Conservation (phyloP, 192 early-diverging fungal species). For the Pilaira anomala region DNA sequence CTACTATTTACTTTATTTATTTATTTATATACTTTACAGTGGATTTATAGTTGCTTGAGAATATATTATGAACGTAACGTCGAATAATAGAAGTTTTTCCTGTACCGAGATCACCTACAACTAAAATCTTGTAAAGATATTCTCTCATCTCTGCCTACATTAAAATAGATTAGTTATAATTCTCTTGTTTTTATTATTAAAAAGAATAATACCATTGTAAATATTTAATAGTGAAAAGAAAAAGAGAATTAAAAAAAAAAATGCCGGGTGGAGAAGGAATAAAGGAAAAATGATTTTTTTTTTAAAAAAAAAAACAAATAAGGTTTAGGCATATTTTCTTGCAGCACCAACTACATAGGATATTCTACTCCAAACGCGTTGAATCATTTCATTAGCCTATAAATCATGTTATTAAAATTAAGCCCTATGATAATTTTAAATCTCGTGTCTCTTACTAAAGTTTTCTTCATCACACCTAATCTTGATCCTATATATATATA, state of each 20-base stretch:
- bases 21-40: slow-evolving; percentile 39
- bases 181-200: not conserved
- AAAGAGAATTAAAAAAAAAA: slow-evolving; percentile 1
- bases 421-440: not conserved
- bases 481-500: not conserved
- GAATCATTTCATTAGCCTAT: slow-evolving; percentile 17
- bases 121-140: slow-evolving; percentile 61
- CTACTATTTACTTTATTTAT: not conserved
- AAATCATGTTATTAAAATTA: too few relatives aligned
- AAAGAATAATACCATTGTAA: not conserved
- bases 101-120: slow-evolving; percentile 56
- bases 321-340: not conserved
- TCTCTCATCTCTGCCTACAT: slow-evolving; percentile 38
- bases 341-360: slow-evolving; percentile 4
- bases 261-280: not conserved
- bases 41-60: slow-evolving; percentile 54
- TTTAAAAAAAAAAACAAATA: not conserved
- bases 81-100: slow-evolving; percentile 62
- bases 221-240: not conserved
- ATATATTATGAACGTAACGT: slow-evolving; percentile 59
- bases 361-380: slow-evolving; percentile 12
- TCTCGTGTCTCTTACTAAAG: not conserved
- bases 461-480: not conserved
- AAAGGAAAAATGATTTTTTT: too few relatives aligned
- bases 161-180: not conserved